These are phyloP conservation scores for Cryptococcus floricola DNA, from an alignment of 1,284 basidiomycete species.

Conservation along the genomic window DNA sequence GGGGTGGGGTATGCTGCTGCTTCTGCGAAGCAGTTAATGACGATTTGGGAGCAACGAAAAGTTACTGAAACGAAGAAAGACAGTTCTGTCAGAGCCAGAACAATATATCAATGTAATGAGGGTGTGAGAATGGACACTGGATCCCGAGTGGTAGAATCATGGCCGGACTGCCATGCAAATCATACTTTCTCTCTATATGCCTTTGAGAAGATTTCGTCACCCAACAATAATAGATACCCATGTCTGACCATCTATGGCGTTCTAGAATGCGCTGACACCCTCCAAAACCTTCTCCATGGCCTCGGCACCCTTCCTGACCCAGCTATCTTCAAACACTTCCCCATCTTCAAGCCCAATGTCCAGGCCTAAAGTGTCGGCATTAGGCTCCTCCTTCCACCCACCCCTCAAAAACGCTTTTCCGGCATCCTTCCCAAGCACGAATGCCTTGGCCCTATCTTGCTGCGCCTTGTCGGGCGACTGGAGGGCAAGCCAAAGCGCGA, in stretches of 20 bases:
- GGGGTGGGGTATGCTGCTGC: slow-evolving; percentile 15
- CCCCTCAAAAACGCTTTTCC: slow-evolving; percentile 37
- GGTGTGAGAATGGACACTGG: no score
- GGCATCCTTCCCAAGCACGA: slow-evolving; percentile 35
- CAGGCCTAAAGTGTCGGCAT: slow-evolving; percentile 27
- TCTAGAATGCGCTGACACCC: slow-evolving; percentile 24
- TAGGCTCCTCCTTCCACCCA: slow-evolving; percentile 42
- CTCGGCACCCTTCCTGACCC: slow-evolving; percentile 25
- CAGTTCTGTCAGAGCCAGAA: background rate
- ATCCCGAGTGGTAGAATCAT: background rate
- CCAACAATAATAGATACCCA: background rate
- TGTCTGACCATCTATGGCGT: no score
- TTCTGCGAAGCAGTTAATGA: slow-evolving; percentile 13
- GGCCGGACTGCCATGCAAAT: background rate
- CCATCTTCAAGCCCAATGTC: slow-evolving; percentile 26
- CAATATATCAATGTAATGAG: background rate
- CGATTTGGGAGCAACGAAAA: background rate
- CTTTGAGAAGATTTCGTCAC: background rate
- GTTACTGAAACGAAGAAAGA: background rate
- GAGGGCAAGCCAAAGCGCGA: slow-evolving; percentile 10
- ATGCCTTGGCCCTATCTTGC: slow-evolving; percentile 10
- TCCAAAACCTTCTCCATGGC: slow-evolving; percentile 31
- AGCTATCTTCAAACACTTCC: slow-evolving; percentile 19
- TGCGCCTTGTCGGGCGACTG: slow-evolving; percentile 8
- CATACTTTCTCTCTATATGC: background rate